Conservation (phyloP, 108 stramenopile genomes). For the Bacterosira constricta region DNA sequence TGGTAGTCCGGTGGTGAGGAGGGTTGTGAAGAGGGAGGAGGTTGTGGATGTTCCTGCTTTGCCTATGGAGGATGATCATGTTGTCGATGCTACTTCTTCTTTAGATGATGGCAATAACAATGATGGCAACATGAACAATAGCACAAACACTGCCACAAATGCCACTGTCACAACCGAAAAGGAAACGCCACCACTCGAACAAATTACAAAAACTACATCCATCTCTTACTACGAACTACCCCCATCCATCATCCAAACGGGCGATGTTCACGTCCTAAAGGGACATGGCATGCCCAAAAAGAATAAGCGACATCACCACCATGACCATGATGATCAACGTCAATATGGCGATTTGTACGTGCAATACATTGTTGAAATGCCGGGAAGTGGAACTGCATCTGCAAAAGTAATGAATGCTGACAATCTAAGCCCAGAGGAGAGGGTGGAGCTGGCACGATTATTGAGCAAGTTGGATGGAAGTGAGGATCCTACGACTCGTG, state of each 20-base stretch:
- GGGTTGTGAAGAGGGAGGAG: slow-evolving; percentile 11
- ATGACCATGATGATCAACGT: no score
- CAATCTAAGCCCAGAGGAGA: slow-evolving; percentile 52
- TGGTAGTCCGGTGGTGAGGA: slow-evolving; percentile 40
- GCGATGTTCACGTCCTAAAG: slow-evolving; percentile 83
- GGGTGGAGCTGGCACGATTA: slow-evolving; percentile 50
- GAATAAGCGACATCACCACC: background rate
- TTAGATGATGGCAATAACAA: background rate
- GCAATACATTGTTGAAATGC: slow-evolving; percentile 78
- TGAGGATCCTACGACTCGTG: background rate
- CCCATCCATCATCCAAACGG: slow-evolving; percentile 52
- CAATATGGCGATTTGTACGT: slow-evolving; percentile 84
- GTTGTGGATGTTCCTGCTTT: slow-evolving; percentile 1
- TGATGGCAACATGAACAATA: background rate
- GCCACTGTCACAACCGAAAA: no score
- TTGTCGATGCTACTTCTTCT: slow-evolving; percentile 2
- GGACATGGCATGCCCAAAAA: slow-evolving; percentile 83
- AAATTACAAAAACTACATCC: slow-evolving; percentile 3
- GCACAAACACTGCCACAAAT: background rate
- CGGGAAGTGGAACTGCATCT: slow-evolving; percentile 16
- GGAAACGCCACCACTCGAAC: background rate
- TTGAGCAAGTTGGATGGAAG: slow-evolving; percentile 66
- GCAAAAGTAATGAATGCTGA: background rate
- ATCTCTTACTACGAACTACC: slow-evolving; percentile 15
- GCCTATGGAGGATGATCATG: slow-evolving; percentile 2